Evolutionary conservation across 2,329 filamentous ascomycete species (phyloP).

Genomic region (Hirsutella rhossiliensis): DNA sequence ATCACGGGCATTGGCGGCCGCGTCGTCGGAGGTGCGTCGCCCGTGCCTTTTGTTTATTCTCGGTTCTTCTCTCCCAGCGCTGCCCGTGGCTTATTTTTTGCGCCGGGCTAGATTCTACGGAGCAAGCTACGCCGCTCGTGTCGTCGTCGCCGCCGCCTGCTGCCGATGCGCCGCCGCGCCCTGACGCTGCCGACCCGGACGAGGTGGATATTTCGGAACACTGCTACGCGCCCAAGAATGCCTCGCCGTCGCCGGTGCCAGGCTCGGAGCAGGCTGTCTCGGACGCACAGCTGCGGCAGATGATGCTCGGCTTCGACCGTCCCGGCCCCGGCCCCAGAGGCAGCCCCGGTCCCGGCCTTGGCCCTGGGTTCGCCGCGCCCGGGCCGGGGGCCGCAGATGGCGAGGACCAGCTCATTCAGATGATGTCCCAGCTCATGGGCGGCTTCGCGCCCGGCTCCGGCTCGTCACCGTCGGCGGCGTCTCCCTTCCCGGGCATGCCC

Average conservation of each 20-base stretch:
- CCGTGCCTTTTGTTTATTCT: too few species aligned
- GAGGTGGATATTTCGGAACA: conserved; percentile 73
- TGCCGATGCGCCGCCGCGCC: neutral
- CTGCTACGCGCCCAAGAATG: conserved; percentile 45
- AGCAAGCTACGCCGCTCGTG: neutral
- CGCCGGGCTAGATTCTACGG: neutral
- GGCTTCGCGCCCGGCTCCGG: conserved; percentile 20
- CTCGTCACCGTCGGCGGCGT: conserved; percentile 13
- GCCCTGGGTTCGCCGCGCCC: neutral
- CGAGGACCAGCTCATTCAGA: conserved; percentile 39
- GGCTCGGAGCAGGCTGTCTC: conserved; percentile 21
- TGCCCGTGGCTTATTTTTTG: neutral
- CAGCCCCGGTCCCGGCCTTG: conserved; percentile 8
- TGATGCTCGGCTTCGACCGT: conserved; percentile 48
- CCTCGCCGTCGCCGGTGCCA: conserved; percentile 4
- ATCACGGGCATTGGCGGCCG: conserved; percentile 58
- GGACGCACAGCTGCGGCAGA: conserved; percentile 51
- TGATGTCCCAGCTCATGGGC: conserved; percentile 63
- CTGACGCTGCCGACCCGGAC: conserved; percentile 42
- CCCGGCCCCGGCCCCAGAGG: conserved; percentile 13
- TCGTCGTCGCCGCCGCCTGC: neutral
- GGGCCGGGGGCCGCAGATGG: conserved; percentile 10
- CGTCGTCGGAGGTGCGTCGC: conserved; percentile 17
- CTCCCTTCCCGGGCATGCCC: conserved; percentile 23
- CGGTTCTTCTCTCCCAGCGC: too few species aligned